phyloP scores from a whole-genome alignment of 148 eudicot genomes.

The Polygonum aviculare region DNA sequence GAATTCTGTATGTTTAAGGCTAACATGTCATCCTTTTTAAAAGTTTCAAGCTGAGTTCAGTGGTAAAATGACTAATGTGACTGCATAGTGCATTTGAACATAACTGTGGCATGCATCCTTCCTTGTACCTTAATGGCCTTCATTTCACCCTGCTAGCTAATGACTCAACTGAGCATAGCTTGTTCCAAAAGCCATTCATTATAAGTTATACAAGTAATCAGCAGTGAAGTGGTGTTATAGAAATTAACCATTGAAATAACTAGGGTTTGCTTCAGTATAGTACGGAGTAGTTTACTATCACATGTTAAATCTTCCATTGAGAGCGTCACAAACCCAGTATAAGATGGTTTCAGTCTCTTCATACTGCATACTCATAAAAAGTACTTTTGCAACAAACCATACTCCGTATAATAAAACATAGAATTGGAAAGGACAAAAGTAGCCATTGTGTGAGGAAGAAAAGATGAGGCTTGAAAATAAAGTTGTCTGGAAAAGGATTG shows the following conservation, averaged over 20 bases:
- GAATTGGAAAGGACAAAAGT: neutral
- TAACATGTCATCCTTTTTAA: neutral
- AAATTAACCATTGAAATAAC: neutral
- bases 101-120: neutral
- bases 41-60: neutral
- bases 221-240: neutral
- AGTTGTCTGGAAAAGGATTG: conserved; percentile 1
- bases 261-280: neutral
- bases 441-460: neutral
- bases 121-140: neutral
- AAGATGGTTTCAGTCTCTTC: neutral
- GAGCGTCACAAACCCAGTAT: neutral
- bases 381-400: neutral
- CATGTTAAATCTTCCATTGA: neutral
- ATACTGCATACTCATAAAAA: neutral
- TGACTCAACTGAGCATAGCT: neutral
- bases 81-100: neutral
- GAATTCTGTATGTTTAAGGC: neutral
- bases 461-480: neutral
- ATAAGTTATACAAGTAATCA: neutral
- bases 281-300: neutral
- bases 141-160: neutral
- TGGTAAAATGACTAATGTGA: neutral
- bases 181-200: neutral
- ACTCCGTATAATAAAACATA: neutral